Conservation (phyloP, 768 basidiomycete genomes). For the Trametes maxima region DNA sequence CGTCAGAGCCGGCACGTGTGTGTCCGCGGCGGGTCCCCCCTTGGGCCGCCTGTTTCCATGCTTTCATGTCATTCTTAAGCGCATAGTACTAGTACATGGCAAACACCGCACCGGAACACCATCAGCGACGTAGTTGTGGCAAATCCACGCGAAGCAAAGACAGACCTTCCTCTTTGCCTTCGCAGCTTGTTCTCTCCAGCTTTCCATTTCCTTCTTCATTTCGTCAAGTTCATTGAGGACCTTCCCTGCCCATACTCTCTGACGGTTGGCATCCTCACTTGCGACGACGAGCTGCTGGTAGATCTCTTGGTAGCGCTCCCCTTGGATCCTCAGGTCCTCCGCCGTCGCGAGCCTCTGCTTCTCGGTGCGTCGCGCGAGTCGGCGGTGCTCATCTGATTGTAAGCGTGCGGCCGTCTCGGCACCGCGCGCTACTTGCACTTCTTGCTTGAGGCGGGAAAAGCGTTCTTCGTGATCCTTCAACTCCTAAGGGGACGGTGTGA, state of each 20-base stretch:
- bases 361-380: not conserved
- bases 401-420: constrained; percentile 5
- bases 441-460: constrained; percentile 5
- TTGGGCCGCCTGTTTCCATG: not conserved
- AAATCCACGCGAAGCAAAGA: not conserved
- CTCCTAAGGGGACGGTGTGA: not conserved
- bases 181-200: constrained; percentile 11
- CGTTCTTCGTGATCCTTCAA: constrained; percentile 7
- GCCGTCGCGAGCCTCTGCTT: not conserved
- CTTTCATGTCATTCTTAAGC: constrained; percentile 9
- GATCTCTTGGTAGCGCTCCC: not conserved
- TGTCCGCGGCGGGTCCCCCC: not conserved
- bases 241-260: not conserved
- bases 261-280: constrained; percentile 5
- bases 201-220: not conserved
- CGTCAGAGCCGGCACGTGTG: constrained; percentile 5
- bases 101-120: not conserved
- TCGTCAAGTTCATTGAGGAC: not conserved
- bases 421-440: not conserved
- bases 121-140: too few relatives aligned
- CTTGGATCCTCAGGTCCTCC: not conserved
- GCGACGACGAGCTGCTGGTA: constrained; percentile 8
- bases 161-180: constrained; percentile 19
- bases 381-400: not conserved
- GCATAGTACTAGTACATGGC: constrained; percentile 5